These are phyloP conservation scores for Microbotryum saponariae DNA, from an alignment of 1,284 basidiomycete genomes.

Conservation along the genomic window DNA sequence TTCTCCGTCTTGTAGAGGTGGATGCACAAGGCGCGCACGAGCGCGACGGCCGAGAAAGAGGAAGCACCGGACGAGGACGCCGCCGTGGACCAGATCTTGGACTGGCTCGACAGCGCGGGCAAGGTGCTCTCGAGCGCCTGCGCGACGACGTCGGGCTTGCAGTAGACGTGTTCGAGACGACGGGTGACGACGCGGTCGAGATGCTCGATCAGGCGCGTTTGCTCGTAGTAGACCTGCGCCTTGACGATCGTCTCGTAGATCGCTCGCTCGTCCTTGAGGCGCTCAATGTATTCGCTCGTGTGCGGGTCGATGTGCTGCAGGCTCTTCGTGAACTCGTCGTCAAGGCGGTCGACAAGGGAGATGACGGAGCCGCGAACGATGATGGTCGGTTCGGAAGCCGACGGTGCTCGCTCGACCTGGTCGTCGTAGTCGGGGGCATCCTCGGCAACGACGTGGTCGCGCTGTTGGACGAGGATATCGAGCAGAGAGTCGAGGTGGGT, in stretches of 20 bases:
- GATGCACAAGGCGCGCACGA: slow-evolving; percentile 83
- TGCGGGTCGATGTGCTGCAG: slow-evolving; percentile 98
- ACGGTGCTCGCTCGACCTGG: slow-evolving; percentile 71
- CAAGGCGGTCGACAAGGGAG: slow-evolving; percentile 88
- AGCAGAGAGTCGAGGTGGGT: slow-evolving; percentile 82
- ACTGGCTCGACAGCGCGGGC: slow-evolving; percentile 38
- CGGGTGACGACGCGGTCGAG: slow-evolving; percentile 84
- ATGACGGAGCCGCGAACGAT: slow-evolving; percentile 84
- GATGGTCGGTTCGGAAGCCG: slow-evolving; percentile 58
- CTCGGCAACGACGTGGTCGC: slow-evolving; percentile 69
- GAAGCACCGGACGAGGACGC: slow-evolving; percentile 48
- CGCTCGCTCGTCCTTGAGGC: slow-evolving; percentile 87
- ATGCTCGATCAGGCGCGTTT: slow-evolving; percentile 50
- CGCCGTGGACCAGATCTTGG: slow-evolving; percentile 34
- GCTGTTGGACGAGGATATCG: slow-evolving; percentile 62
- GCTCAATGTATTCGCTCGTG: slow-evolving; percentile 94
- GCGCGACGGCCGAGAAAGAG: slow-evolving; percentile 55
- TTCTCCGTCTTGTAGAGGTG: slow-evolving; percentile 88
- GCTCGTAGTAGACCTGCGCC: slow-evolving; percentile 85
- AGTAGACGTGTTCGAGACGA: slow-evolving; percentile 94
- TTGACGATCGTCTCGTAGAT: slow-evolving; percentile 89
- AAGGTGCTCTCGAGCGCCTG: slow-evolving; percentile 71
- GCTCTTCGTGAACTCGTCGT: slow-evolving; percentile 97
- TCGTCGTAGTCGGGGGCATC: slow-evolving; percentile 90
- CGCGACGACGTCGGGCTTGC: slow-evolving; percentile 92